Conservation (phyloP, 192 early-diverging fungal species). For the Dispira simplex region DNA sequence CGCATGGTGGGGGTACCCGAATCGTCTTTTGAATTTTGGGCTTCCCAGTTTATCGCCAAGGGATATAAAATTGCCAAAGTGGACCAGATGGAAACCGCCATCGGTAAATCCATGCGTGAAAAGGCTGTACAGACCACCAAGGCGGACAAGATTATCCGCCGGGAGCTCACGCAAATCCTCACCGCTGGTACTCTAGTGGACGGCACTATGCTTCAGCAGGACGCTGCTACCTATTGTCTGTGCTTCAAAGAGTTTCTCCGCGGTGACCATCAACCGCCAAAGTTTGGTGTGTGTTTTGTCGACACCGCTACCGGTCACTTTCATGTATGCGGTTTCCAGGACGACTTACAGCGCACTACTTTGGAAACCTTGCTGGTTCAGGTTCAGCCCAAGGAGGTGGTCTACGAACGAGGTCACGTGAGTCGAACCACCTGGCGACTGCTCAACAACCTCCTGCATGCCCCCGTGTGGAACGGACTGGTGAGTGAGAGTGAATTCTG, state of each 20-base stretch:
- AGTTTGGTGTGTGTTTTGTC: constrained; percentile 82
- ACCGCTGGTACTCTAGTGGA: constrained; percentile 90
- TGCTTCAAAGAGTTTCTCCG: constrained; percentile 53
- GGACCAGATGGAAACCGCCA: constrained; percentile 90
- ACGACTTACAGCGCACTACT: constrained; percentile 74
- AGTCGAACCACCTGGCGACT: constrained; percentile 28
- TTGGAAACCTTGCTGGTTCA: constrained; percentile 93
- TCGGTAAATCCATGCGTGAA: constrained; percentile 89
- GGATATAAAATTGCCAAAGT: constrained; percentile 95
- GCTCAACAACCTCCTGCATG: constrained; percentile 23
- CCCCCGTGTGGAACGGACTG: constrained; percentile 17
- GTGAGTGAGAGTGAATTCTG: constrained; percentile 31
- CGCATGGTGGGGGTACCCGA: constrained; percentile 98
- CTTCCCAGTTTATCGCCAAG: constrained; percentile 84
- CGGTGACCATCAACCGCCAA: constrained; percentile 21
- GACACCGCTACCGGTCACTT: constrained; percentile 94
- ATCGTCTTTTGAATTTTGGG: constrained; percentile 86
- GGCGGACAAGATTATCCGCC: constrained; percentile 65
- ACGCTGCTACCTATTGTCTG: constrained; percentile 94
- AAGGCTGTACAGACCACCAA: constrained; percentile 27
- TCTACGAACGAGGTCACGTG: constrained; percentile 49
- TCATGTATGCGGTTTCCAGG: constrained; percentile 55
- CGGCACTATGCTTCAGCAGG: constrained; percentile 64
- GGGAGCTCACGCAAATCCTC: constrained; percentile 73
- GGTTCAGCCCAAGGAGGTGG: constrained; percentile 81